These are phyloP conservation scores for Clarireedia paspali DNA, from an alignment of 2,329 filamentous ascomycete species.

Conservation along the genomic window DNA sequence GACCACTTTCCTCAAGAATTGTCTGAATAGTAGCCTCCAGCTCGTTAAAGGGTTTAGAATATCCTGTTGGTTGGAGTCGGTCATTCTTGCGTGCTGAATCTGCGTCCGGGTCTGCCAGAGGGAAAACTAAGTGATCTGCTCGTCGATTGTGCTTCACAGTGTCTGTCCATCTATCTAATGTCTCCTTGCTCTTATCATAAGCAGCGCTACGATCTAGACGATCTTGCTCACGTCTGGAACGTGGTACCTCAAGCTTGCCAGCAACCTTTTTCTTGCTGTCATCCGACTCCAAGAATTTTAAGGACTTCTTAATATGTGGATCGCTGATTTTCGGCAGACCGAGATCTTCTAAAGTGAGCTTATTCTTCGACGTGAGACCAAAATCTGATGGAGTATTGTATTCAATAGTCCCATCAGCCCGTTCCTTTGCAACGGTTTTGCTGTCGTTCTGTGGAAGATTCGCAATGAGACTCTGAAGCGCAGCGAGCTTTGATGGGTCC, in stretches of 20 bases:
- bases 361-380: constrained; percentile 46
- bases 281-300: constrained; percentile 66
- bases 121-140: constrained; percentile 85
- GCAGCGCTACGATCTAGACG: constrained; percentile 73
- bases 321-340: constrained; percentile 64
- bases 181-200: constrained; percentile 86
- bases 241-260: constrained; percentile 65
- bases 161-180: constrained; percentile 83
- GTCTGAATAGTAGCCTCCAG: constrained; percentile 79
- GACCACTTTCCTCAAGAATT: constrained; percentile 84
- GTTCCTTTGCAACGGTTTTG: constrained; percentile 22
- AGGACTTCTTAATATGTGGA: constrained; percentile 66
- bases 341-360: constrained; percentile 59
- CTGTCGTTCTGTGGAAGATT: constrained; percentile 43
- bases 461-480: constrained; percentile 61
- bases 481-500: constrained; percentile 47
- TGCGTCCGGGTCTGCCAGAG: constrained; percentile 65
- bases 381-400: constrained; percentile 54
- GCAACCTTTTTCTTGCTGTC: constrained; percentile 44
- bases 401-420: constrained; percentile 45
- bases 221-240: constrained; percentile 81
- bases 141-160: constrained; percentile 91
- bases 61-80: constrained; percentile 57
- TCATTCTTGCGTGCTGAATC: constrained; percentile 49
- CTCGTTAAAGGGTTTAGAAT: constrained; percentile 63